Conservation (phyloP, 148 eudicot species). For the Suaeda aralocaspica region DNA sequence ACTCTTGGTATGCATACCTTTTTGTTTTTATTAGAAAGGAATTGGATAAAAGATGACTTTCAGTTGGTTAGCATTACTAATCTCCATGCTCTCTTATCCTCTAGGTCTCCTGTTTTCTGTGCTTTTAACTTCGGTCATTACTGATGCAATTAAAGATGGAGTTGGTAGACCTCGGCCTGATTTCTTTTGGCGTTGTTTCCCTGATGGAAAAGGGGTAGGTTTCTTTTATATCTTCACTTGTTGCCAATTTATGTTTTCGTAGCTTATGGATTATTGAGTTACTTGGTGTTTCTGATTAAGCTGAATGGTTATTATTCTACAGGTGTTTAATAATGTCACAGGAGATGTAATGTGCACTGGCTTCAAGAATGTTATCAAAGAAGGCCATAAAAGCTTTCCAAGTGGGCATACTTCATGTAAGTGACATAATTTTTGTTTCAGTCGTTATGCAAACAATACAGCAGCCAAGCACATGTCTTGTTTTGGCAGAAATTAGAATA, state of each 20-base stretch:
- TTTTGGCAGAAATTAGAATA: neutral
- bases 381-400: slow-evolving; percentile 96
- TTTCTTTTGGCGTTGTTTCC: slow-evolving; percentile 96
- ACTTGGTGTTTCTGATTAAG: neutral
- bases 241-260: neutral
- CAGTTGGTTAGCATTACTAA: slow-evolving; percentile 2
- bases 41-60: neutral
- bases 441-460: neutral
- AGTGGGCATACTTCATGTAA: slow-evolving; percentile 97
- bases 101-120: slow-evolving; percentile 78
- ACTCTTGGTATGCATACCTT: slow-evolving; percentile 51
- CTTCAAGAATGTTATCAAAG: slow-evolving; percentile 54
- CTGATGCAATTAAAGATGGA: slow-evolving; percentile 89
- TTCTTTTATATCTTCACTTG: slow-evolving; percentile 4
- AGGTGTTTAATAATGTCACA: slow-evolving; percentile 34
- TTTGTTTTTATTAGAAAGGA: neutral
- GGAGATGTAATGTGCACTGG: slow-evolving; percentile 68
- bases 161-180: slow-evolving; percentile 97
- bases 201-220: slow-evolving; percentile 70
- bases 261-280: neutral
- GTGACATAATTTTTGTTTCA: slow-evolving; percentile 12
- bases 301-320: slow-evolving; percentile 5
- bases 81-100: slow-evolving; percentile 14
- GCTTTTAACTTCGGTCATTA: slow-evolving; percentile 73
- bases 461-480: neutral